phyloP scores from a whole-genome alignment of 179 eudicot species.

The Drosera spatulata region DNA sequence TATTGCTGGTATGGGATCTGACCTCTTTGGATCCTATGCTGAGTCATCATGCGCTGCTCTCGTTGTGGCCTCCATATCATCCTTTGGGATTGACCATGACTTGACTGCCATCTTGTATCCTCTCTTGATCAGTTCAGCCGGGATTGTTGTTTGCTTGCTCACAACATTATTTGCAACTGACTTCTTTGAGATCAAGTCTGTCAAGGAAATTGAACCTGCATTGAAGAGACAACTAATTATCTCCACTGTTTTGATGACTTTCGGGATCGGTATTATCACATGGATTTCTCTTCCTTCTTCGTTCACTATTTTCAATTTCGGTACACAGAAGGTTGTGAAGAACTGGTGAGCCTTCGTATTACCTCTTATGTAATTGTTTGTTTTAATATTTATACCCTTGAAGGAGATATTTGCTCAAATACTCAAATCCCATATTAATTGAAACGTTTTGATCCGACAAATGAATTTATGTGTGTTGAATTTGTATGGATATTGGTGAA shows the following conservation, averaged over 20 bases:
- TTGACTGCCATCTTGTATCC: conserved; percentile 80
- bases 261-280: conserved; percentile 59
- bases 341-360: conserved; percentile 51
- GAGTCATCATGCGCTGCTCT: conserved; percentile 96
- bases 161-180: conserved; percentile 97
- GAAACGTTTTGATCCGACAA: too few species aligned
- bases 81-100: conserved; percentile 78
- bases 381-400: not conserved
- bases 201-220: conserved; percentile 91
- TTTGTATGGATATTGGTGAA: too few species aligned
- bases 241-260: conserved; percentile 77
- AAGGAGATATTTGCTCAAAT: not conserved
- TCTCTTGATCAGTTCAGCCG: conserved; percentile 64
- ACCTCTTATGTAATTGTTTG: not conserved
- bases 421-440: not conserved
- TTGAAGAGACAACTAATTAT: conserved; percentile 77
- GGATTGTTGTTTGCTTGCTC: conserved; percentile 71
- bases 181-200: conserved; percentile 80
- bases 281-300: conserved; percentile 74
- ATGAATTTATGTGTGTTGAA: too few species aligned
- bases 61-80: conserved; percentile 91
- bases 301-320: conserved; percentile 82
- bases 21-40: conserved; percentile 91
- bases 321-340: conserved; percentile 71
- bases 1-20: conserved; percentile 99